These are phyloP conservation scores for Leucocoprinus leucothites DNA, from an alignment of 768 basidiomycete species.

Conservation along the genomic window DNA sequence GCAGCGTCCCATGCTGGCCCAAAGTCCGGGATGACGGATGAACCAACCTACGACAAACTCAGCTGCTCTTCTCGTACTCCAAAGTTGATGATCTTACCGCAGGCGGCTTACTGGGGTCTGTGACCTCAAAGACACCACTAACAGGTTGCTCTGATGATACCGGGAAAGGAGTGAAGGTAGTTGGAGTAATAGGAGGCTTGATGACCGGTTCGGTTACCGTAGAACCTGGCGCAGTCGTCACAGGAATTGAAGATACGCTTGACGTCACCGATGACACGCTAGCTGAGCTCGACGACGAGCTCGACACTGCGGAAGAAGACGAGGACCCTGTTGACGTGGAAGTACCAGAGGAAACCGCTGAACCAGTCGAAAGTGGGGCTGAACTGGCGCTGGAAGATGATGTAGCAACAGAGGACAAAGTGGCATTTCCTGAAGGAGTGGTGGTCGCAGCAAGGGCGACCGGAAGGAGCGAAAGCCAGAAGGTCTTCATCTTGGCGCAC, in stretches of 20 bases:
- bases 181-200: slow-evolving; percentile 12
- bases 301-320: neutral
- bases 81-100: slow-evolving; percentile 30
- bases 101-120: slow-evolving; percentile 43
- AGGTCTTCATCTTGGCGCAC: slow-evolving; percentile 4
- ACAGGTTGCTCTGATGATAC: slow-evolving; percentile 51
- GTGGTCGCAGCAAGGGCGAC: slow-evolving; percentile 4
- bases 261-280: neutral
- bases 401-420: neutral
- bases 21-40: slow-evolving; percentile 41
- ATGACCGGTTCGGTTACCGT: slow-evolving; percentile 9
- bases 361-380: neutral
- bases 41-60: slow-evolving; percentile 25
- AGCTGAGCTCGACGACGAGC: neutral
- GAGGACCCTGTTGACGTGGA: neutral
- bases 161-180: slow-evolving; percentile 57
- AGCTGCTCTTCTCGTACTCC: neutral
- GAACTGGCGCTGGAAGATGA: neutral
- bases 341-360: neutral
- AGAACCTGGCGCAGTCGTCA: slow-evolving; percentile 4
- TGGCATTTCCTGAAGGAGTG: neutral
- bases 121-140: slow-evolving; percentile 12
- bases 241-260: neutral
- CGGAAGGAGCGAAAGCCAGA: slow-evolving; percentile 7
- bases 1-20: slow-evolving; percentile 57